Conservation (phyloP, 2,329 filamentous ascomycete genomes). For the Periconia sp. region DNA sequence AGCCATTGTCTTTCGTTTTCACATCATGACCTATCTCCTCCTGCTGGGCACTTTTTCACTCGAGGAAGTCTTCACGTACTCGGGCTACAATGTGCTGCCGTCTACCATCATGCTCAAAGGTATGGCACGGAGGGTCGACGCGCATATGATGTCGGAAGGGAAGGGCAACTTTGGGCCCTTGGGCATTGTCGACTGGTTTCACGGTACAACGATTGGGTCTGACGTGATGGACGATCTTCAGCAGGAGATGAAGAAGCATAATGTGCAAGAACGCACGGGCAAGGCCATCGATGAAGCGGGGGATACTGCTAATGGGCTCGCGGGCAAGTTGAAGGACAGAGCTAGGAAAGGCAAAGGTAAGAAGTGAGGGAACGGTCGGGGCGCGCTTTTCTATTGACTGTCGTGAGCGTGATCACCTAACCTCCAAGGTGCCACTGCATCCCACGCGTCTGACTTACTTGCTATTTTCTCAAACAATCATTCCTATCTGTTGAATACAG, state of each 20-base stretch:
- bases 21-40: slow-evolving; percentile 72
- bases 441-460: no score
- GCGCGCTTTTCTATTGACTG: neutral
- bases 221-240: slow-evolving; percentile 58
- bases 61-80: slow-evolving; percentile 68
- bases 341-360: slow-evolving; percentile 30
- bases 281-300: slow-evolving; percentile 39
- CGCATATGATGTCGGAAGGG: slow-evolving; percentile 60
- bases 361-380: slow-evolving; percentile 12
- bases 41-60: slow-evolving; percentile 64
- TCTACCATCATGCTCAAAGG: slow-evolving; percentile 59
- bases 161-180: slow-evolving; percentile 64
- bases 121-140: slow-evolving; percentile 60
- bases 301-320: slow-evolving; percentile 32
- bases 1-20: slow-evolving; percentile 65
- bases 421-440: no score
- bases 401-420: no score
- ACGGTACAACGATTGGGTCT: slow-evolving; percentile 53
- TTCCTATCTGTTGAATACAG: no score
- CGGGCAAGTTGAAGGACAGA: slow-evolving; percentile 29
- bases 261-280: slow-evolving; percentile 48
- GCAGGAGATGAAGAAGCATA: slow-evolving; percentile 59
- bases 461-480: no score
- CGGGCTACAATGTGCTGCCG: slow-evolving; percentile 65
- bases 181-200: slow-evolving; percentile 55